phyloP scores from a whole-genome alignment of 1,284 basidiomycete species.

The Ganoderma leucocontextum region DNA sequence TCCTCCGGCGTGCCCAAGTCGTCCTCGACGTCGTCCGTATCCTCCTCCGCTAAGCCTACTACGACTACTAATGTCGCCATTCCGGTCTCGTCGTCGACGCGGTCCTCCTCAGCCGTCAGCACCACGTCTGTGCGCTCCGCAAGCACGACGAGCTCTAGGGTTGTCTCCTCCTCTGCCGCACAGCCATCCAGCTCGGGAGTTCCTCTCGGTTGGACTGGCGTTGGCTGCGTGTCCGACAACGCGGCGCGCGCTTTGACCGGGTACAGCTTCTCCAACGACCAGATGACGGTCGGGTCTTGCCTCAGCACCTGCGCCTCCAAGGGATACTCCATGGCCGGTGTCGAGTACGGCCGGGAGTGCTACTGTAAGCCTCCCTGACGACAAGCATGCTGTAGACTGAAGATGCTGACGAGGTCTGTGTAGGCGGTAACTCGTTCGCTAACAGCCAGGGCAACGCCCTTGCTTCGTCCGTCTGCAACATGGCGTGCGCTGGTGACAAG shows the following conservation, averaged over 20 bases:
- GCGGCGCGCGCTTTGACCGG: slow-evolving; percentile 32
- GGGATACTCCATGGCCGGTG: slow-evolving; percentile 36
- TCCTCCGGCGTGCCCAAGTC: slow-evolving; percentile 24
- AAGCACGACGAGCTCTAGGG: slow-evolving; percentile 15
- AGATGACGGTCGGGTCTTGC: slow-evolving; percentile 29
- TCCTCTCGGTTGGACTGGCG: slow-evolving; percentile 21
- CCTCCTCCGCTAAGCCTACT: slow-evolving; percentile 9
- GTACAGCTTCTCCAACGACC: slow-evolving; percentile 28
- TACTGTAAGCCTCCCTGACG: slow-evolving; percentile 31
- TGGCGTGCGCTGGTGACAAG: slow-evolving; percentile 32
- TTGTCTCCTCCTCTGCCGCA: not conserved
- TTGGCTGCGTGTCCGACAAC: slow-evolving; percentile 32
- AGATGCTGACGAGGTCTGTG: not conserved
- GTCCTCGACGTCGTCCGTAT: slow-evolving; percentile 15
- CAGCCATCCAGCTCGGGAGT: slow-evolving; percentile 4
- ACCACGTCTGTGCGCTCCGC: slow-evolving; percentile 22
- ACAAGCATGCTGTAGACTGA: not conserved
- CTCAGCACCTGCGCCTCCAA: slow-evolving; percentile 32
- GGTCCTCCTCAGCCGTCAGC: slow-evolving; percentile 15
- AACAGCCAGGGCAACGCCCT: slow-evolving; percentile 31
- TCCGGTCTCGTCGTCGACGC: slow-evolving; percentile 10
- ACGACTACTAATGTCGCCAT: slow-evolving; percentile 13
- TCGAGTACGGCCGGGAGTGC: slow-evolving; percentile 41
- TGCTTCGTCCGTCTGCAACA: slow-evolving; percentile 31
- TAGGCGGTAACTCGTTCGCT: slow-evolving; percentile 35